A percentile compares a stretch with the other conserved stretches of the same genome.
phyloP scores from a whole-genome alignment of 768 basidiomycete species.

The Postia placenta region DNA sequence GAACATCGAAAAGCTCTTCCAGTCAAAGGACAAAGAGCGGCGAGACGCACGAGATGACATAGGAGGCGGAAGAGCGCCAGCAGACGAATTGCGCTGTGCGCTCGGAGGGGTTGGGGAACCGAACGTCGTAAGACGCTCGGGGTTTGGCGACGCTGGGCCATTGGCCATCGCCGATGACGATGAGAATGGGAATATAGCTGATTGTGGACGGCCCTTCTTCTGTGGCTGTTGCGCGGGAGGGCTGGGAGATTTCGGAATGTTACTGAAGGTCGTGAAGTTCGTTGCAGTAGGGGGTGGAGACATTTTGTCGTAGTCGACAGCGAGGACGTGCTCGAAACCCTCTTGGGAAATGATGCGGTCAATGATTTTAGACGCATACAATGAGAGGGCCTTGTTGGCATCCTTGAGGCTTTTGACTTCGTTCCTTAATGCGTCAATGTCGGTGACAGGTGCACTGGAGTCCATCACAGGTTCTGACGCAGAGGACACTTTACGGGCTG shows the following conservation, averaged over 20 bases:
- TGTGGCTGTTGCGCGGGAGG: conserved; percentile 14
- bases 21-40: conserved; percentile 80
- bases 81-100: conserved; percentile 17
- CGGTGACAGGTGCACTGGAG: conserved; percentile 38
- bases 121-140: conserved; percentile 30
- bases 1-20: conserved; percentile 75
- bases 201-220: conserved; percentile 55
- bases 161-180: conserved; percentile 24
- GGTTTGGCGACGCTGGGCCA: conserved; percentile 30
- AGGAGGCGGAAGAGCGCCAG: conserved; percentile 13
- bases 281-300: conserved; percentile 41
- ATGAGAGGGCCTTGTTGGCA: conserved; percentile 90
- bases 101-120: conserved; percentile 17
- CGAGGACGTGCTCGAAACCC: conserved; percentile 94
- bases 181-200: conserved; percentile 41
- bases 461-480: conserved; percentile 37
- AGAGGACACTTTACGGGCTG: conserved; percentile 26
- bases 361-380: conserved; percentile 97
- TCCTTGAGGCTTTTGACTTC: conserved; percentile 94
- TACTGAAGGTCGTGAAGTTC: conserved; percentile 25
- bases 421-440: conserved; percentile 67
- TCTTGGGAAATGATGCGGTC: conserved; percentile 95
- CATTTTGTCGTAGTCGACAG: conserved; percentile 80
- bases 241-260: conserved; percentile 20
- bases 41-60: conserved; percentile 39